These are phyloP conservation scores for Leccinum imitatum DNA, from an alignment of 768 basidiomycete genomes.

Conservation along the genomic window DNA sequence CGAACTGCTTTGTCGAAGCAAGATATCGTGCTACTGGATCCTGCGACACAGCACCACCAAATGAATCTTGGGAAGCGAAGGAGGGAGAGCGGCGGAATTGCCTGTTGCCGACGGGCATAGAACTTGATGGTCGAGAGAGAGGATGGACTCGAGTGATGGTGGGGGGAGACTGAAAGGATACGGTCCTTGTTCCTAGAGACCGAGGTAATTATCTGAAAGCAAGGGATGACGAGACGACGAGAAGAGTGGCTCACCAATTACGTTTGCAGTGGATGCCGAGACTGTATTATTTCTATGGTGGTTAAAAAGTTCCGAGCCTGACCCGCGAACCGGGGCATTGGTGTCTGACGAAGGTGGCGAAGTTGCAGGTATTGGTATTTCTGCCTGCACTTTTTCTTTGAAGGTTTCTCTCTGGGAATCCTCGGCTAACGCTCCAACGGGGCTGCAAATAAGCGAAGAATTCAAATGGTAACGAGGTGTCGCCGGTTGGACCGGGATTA, in stretches of 20 bases:
- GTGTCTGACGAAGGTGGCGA: conserved; percentile 27
- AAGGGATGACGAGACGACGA: conserved; percentile 18
- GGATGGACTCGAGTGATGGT: conserved; percentile 12
- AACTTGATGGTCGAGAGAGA: conserved; percentile 19
- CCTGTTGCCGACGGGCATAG: conserved; percentile 24
- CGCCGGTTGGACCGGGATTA: conserved; percentile 33
- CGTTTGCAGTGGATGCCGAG: conserved; percentile 31
- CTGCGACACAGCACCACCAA: conserved; percentile 50
- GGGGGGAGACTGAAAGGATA: conserved; percentile 36
- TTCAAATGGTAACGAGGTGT: conserved; percentile 52
- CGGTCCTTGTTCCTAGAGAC: conserved; percentile 31
- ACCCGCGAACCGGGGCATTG: conserved; percentile 24
- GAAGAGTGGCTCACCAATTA: conserved; percentile 31
- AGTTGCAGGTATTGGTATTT: conserved; percentile 12
- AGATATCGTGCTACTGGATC: conserved; percentile 49
- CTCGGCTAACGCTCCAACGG: conserved; percentile 29
- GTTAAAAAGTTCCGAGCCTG: conserved; percentile 27
- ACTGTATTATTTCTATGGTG: conserved; percentile 23
- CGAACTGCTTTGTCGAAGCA: conserved; percentile 48
- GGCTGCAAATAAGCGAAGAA: conserved; percentile 13
- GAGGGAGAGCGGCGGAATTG: conserved; percentile 37
- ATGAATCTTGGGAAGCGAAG: conserved; percentile 58
- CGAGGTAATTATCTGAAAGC: conserved; percentile 28
- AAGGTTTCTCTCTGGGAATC: conserved; percentile 56
- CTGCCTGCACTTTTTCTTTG: conserved; percentile 17